phyloP scores from a whole-genome alignment of 495 filamentous ascomycete genomes.

The Corynascus novoguineensis region DNA sequence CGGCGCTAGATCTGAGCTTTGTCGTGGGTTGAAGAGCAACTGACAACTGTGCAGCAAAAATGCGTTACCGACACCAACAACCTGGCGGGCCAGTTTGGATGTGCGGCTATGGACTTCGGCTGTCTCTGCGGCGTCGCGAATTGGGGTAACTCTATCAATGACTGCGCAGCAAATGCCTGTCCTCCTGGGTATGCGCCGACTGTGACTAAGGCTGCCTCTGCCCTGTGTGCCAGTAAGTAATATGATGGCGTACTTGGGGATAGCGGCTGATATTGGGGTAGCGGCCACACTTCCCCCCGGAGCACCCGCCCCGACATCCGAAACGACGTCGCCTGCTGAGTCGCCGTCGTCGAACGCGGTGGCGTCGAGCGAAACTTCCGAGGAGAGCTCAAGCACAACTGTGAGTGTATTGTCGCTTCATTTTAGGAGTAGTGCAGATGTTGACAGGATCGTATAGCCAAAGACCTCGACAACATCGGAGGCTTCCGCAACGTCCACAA shows the following conservation, averaged over 20 bases:
- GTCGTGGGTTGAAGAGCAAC: background rate
- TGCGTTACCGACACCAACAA: conserved; percentile 19
- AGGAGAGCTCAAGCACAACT: background rate
- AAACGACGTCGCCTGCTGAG: background rate
- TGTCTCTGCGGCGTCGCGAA: conserved; percentile 29
- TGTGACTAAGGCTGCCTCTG: conserved; percentile 14
- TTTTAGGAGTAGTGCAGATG: background rate
- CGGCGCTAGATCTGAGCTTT: background rate
- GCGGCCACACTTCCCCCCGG: conserved; percentile 16
- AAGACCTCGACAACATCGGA: background rate
- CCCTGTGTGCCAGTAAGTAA: conserved; percentile 36
- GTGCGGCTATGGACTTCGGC: conserved; percentile 15
- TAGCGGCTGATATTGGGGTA: conserved; percentile 6
- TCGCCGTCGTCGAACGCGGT: conserved; percentile 14
- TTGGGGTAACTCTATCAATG: conserved; percentile 15
- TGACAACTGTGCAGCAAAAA: conserved; percentile 21
- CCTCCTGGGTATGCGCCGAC: conserved; percentile 13
- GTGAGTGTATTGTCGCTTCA: background rate
- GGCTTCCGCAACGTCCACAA: background rate
- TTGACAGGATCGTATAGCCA: background rate
- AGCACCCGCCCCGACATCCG: background rate
- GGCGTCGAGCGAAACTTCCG: background rate
- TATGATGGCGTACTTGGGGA: background rate
- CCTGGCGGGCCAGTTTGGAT: conserved; percentile 13
- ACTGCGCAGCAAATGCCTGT: conserved; percentile 23